These are phyloP conservation scores for Talaromyces sp. DNA, from an alignment of 2,329 filamentous ascomycete species.

Conservation along the genomic window DNA sequence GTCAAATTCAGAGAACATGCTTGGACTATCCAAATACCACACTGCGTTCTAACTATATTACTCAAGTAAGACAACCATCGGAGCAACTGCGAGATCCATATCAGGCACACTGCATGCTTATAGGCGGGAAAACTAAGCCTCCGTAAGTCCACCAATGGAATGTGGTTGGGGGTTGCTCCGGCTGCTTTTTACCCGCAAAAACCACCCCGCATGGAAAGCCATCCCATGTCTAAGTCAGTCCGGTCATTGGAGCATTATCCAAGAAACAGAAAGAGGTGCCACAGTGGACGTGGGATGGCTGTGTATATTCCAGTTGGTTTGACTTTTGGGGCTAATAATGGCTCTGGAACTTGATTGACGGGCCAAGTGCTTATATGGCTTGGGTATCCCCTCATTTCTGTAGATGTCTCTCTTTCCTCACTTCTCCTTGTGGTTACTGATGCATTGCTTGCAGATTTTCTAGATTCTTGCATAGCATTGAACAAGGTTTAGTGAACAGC, in stretches of 20 bases:
- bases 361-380: slow-evolving; percentile 4
- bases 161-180: not conserved
- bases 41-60: not conserved
- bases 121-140: not conserved
- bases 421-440: not conserved
- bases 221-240: not conserved
- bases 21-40: not conserved
- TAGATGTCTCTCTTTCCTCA: not conserved
- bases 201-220: slow-evolving; percentile 2
- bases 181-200: not conserved
- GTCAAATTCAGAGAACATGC: not conserved
- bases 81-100: not conserved
- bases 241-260: not conserved
- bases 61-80: not conserved
- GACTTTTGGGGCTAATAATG: not conserved
- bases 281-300: not conserved
- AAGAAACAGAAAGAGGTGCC: not conserved
- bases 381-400: slow-evolving; percentile 3
- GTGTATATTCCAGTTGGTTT: not conserved
- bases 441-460: not conserved
- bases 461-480: not conserved
- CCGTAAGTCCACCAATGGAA: not conserved
- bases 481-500: too few species aligned
- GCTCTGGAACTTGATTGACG: not conserved
- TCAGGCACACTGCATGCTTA: not conserved